A percentile compares a stretch with the other conserved stretches of the same genome.
Evolutionary conservation across 2,329 filamentous ascomycete genomes (phyloP).

Genomic region (Fusarium sp.): DNA sequence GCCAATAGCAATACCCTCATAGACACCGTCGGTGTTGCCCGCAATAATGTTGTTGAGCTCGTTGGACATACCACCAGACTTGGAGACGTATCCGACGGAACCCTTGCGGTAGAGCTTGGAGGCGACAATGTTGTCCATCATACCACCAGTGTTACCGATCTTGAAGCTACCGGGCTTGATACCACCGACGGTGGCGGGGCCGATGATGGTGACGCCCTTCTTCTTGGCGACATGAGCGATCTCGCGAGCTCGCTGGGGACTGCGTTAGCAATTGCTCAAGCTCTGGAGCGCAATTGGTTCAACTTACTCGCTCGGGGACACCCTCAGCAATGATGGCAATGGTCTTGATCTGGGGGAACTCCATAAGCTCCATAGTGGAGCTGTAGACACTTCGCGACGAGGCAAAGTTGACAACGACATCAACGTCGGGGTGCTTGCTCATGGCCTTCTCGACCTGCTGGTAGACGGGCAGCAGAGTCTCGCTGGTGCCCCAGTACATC

Average conservation of each 20-base stretch:
- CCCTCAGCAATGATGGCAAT: conserved; percentile 99
- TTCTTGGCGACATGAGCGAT: conserved; percentile 96
- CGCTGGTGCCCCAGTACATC: conserved; percentile 99
- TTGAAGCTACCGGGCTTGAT: conserved; percentile 99
- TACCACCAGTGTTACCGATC: conserved; percentile 99
- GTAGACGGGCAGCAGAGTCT: conserved; percentile 98
- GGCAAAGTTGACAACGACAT: conserved; percentile 99
- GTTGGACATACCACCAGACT: conserved; percentile 99
- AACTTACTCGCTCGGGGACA: conserved; percentile 93
- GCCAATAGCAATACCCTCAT: conserved; percentile 99
- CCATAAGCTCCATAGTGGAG: conserved; percentile 99
- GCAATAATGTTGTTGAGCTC: conserved; percentile 99
- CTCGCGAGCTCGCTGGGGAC: conserved; percentile 86
- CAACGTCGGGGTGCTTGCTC: conserved; percentile 95
- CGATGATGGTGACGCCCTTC: conserved; percentile 99
- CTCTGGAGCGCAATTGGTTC: conserved; percentile 10
- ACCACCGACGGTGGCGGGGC: conserved; percentile 96
- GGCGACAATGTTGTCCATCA: conserved; percentile 99
- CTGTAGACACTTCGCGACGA: conserved; percentile 98
- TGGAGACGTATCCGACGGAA: conserved; percentile 99
- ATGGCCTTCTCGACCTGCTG: conserved; percentile 93
- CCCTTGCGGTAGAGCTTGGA: conserved; percentile 99
- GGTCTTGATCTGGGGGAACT: conserved; percentile 95
- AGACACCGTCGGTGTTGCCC: conserved; percentile 96
- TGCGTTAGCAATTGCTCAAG: conserved; percentile 21